Evolutionary conservation across 768 basidiomycete genomes (phyloP), one percentile per base, ranked within the genome.

Genomic region (Auriculariales sp.): DNA sequence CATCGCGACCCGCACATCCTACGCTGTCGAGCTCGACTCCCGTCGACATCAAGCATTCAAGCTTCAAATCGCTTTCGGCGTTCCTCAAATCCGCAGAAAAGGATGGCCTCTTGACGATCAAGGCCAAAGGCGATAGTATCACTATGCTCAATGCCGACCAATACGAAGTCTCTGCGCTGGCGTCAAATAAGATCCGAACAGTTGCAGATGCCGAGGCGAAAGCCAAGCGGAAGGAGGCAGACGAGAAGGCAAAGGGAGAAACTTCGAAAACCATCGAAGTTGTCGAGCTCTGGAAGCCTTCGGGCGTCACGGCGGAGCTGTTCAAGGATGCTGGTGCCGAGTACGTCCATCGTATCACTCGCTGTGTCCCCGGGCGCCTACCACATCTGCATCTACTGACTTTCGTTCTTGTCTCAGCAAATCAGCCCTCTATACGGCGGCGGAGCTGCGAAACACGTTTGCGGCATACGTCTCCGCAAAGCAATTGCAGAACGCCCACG

Each of bases 1-100:
- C 89, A 4, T 78, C 71, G 48, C 74, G 89, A n/a, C 85, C 89
- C 6, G 51, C 4, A 24, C 45, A 15, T 39, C 51, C 14, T 54
- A 67, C 58, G 55, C 64, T 60, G 47, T 35, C 39, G 59, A 59
- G 61, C 55, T 62, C 60, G 12, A 69, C 55, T 53, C 70, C 53
- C 34, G 73, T 84, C 51, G 85, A 75, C 55, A 82, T 93, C 62
- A 90, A 84, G 56, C 72, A 81, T 9, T 90, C 87, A 1, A 72
- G 73, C 2, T 75, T 80, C 68, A 95, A 92, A 64, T 86, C 87
- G 9, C 71, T 93, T 17, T 73, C 80, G 1, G 72, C 81, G 1
- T 92, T 94, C 67, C 71, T 95, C 57, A 91, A 85, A 61, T 58
- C 74, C 15, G 69, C 74, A 15, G 85, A 88, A 53, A 93, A 93